Conservation (phyloP, 257 asterid genomes). For the Hygrophila difformis region DNA sequence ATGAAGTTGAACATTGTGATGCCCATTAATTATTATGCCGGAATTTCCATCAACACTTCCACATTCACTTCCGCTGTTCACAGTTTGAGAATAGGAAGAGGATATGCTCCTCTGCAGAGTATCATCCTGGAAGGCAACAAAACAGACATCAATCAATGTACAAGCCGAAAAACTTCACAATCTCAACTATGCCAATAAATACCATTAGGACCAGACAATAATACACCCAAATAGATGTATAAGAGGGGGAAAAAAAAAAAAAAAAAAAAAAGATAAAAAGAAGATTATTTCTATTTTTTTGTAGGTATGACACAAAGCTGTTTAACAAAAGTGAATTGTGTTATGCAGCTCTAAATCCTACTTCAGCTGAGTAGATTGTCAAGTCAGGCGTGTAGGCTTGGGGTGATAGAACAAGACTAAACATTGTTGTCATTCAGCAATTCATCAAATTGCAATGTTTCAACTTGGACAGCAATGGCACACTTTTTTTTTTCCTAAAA, state of each 20-base stretch:
- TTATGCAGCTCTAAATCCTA: slow-evolving; percentile 1
- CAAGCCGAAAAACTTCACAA: neutral
- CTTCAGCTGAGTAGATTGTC: neutral
- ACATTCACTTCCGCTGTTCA: slow-evolving; percentile 76
- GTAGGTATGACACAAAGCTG: too few species aligned
- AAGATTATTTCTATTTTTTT: too few species aligned
- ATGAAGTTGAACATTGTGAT: slow-evolving; percentile 90
- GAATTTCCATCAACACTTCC: slow-evolving; percentile 69
- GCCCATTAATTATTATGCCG: slow-evolving; percentile 61
- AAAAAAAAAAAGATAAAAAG: too few species aligned
- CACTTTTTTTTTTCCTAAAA: too few species aligned
- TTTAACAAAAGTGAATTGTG: neutral
- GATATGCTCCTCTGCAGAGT: slow-evolving; percentile 75
- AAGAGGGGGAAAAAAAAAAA: too few species aligned
- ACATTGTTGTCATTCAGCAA: neutral
- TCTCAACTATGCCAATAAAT: too few species aligned
- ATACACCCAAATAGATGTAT: too few species aligned
- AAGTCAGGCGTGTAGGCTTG: neutral
- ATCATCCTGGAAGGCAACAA: slow-evolving; percentile 56
- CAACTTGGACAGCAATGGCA: neutral
- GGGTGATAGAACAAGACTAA: neutral
- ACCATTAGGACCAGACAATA: too few species aligned
- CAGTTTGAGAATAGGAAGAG: slow-evolving; percentile 83
- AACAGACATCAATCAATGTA: slow-evolving; percentile 10
- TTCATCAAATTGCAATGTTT: neutral